A percentile compares a stretch with the other conserved stretches of the same genome.
Conservation (phyloP, 306 rosid species). For the Mucuna pruriens region DNA sequence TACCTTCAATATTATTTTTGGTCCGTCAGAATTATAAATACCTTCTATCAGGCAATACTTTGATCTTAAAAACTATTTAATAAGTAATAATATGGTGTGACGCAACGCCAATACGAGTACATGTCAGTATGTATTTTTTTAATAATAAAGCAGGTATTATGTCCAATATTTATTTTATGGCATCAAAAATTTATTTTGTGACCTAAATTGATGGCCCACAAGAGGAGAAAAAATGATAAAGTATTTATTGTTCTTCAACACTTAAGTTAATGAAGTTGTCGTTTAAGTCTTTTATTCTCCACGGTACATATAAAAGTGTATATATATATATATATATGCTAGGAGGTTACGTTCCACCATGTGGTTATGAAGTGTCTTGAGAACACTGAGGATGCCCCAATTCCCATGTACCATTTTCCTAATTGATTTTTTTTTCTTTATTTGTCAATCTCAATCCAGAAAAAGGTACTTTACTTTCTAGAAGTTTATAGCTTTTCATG, state of each 20-base stretch:
- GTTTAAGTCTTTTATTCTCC: background rate
- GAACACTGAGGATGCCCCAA: background rate
- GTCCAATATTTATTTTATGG: background rate
- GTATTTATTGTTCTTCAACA: background rate
- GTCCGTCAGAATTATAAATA: no score
- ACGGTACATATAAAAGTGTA: background rate
- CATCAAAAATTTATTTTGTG: background rate
- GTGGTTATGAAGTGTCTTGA: constrained; percentile 36
- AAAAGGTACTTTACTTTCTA: background rate
- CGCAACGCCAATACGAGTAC: background rate
- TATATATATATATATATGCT: background rate
- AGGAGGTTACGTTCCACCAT: background rate
- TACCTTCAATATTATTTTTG: no score
- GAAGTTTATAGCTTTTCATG: background rate
- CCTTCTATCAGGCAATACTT: background rate
- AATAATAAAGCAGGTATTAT: background rate
- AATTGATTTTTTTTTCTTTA: background rate
- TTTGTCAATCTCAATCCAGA: constrained; percentile 23
- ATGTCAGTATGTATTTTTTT: background rate
- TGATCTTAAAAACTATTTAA: background rate
- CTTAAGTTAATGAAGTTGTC: background rate
- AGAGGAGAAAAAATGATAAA: background rate
- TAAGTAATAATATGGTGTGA: background rate
- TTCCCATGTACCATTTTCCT: background rate
- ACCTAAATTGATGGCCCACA: constrained; percentile 18